These are phyloP conservation scores for Leccinum barrowsii DNA, from an alignment of 768 basidiomycete species.

Conservation along the genomic window DNA sequence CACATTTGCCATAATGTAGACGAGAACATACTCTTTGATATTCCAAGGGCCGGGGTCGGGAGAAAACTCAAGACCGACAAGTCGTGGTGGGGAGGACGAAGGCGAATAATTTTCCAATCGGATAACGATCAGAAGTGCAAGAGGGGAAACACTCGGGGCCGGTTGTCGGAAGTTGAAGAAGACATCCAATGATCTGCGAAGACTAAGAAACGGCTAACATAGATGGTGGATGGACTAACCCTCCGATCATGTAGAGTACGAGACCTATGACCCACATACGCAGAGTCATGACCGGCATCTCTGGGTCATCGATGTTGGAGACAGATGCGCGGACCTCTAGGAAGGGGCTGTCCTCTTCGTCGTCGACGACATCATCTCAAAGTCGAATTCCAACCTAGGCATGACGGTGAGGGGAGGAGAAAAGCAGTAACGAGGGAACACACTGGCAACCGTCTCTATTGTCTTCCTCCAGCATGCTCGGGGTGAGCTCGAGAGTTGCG, in stretches of 20 bases:
- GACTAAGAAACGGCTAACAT: conserved; percentile 10
- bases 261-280: conserved; percentile 91
- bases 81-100: conserved; percentile 66
- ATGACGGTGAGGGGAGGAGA: conserved; percentile 3
- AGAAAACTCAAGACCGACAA: conserved; percentile 67
- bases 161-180: conserved; percentile 96
- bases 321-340: conserved; percentile 96
- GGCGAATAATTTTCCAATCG: conserved; percentile 74
- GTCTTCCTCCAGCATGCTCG: conserved; percentile 40
- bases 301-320: conserved; percentile 97
- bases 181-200: conserved; percentile 67
- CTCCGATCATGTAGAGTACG: conserved; percentile 58
- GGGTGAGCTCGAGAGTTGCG: conserved; percentile 31
- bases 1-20: conserved; percentile 92
- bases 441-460: conserved; percentile 52
- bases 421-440: conserved; percentile 20
- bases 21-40: conserved; percentile 93
- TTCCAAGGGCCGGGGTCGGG: conserved; percentile 98
- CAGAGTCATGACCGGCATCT: conserved; percentile 92
- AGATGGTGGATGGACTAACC: conserved; percentile 39
- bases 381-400: conserved; percentile 78
- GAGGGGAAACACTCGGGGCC: conserved; percentile 77
- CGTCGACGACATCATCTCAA: conserved; percentile 64
- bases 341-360: conserved; percentile 96
- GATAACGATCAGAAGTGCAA: conserved; percentile 87